Percentiles rank a stretch among this genome's conserved stretches.
Conservation (phyloP, 192 early-diverging fungal species). For the Diversispora eburnea region DNA sequence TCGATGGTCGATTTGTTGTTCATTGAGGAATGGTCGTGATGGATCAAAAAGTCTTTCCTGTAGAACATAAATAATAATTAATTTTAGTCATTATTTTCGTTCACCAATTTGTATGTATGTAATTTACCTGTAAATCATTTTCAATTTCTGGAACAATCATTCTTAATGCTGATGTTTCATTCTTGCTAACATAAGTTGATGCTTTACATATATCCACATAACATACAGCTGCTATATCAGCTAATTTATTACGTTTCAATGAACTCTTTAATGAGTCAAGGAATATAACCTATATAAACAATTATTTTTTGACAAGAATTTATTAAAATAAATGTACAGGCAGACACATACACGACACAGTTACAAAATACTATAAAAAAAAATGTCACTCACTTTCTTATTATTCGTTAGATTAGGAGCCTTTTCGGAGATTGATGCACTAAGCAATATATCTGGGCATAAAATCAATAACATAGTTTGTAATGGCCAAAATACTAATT, state of each 20-base stretch:
- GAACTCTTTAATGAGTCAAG: constrained; percentile 53
- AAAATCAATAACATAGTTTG: constrained; percentile 81
- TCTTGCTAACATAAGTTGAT: constrained; percentile 60
- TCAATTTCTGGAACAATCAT: constrained; percentile 70
- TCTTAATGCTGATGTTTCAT: constrained; percentile 58
- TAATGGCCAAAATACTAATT: constrained; percentile 80
- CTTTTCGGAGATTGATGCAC: constrained; percentile 46
- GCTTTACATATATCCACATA: constrained; percentile 76
- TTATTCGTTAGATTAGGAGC: too few relatives aligned
- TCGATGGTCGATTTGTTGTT: constrained; percentile 72
- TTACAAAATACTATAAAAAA: too few relatives aligned
- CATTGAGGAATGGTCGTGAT: constrained; percentile 41
- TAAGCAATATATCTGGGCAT: constrained; percentile 76
- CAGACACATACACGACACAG: too few relatives aligned
- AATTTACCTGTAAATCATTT: constrained; percentile 62
- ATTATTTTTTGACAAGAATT: not conserved
- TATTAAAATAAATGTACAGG: not conserved
- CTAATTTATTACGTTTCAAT: constrained; percentile 47
- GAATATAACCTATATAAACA: constrained; percentile 43
- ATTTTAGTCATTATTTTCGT: too few relatives aligned
- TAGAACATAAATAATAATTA: too few relatives aligned
- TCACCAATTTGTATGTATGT: not conserved
- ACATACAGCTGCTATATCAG: constrained; percentile 67
- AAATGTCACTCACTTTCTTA: too few relatives aligned
- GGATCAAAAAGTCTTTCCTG: constrained; percentile 58